Percentiles rank a stretch among this genome's conserved stretches.
These are phyloP conservation scores for Pyrus communis DNA, from an alignment of 306 rosid genomes.

Conservation along the genomic window DNA sequence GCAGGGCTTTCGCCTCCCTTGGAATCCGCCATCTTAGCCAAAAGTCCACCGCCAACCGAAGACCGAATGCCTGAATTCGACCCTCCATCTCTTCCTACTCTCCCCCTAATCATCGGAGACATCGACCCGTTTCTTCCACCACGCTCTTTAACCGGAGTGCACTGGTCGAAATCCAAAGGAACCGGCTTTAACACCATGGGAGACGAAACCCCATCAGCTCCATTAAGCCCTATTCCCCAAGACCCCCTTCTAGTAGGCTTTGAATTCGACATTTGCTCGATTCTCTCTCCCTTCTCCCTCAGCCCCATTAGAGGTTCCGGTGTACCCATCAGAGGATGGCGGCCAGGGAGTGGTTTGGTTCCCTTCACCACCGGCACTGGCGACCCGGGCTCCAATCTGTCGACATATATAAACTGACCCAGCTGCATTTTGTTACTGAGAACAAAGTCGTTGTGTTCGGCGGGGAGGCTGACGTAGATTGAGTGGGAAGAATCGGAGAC, in stretches of 20 bases:
- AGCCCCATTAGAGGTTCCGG: conserved; percentile 83
- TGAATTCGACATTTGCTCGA: conserved; percentile 24
- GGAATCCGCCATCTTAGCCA: conserved; percentile 45
- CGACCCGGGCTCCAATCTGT: conserved; percentile 68
- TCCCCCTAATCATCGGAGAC: conserved; percentile 61
- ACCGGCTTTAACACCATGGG: conserved; percentile 58
- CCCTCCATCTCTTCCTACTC: conserved; percentile 36
- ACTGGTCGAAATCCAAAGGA: conserved; percentile 73
- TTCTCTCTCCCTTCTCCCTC: conserved; percentile 40
- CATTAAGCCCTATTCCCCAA: conserved; percentile 55
- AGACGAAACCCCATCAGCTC: conserved; percentile 34
- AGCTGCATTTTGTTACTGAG: conserved; percentile 85
- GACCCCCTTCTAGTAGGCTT: conserved; percentile 59
- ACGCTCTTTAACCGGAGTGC: conserved; percentile 59
- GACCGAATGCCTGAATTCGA: conserved; percentile 35
- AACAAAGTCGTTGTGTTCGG: conserved; percentile 73
- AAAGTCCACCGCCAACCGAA: conserved; percentile 65
- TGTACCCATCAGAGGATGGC: conserved; percentile 77
- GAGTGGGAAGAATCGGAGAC: conserved; percentile 88
- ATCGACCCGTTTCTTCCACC: conserved; percentile 9
- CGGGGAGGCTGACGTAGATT: conserved; percentile 65
- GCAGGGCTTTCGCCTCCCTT: conserved; percentile 65
- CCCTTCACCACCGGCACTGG: conserved; percentile 74
- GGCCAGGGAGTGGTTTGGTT: conserved; percentile 74
- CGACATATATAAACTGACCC: conserved; percentile 84